Evolutionary conservation across 805 yeast genomes (phyloP).

Genomic region (Hanseniaspora guilliermondii): DNA sequence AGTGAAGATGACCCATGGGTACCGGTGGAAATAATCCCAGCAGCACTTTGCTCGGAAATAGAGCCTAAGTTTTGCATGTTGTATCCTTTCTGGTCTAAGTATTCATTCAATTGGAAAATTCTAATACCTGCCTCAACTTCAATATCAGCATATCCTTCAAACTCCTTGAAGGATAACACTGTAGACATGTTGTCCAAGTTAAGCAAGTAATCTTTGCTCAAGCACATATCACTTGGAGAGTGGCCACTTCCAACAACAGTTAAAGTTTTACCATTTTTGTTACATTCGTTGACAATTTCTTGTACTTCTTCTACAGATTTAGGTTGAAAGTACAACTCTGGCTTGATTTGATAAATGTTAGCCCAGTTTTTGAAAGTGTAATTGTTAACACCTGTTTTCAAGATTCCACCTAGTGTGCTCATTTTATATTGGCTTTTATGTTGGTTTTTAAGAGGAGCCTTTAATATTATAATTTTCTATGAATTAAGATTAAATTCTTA

Average conservation of each 20-base stretch:
- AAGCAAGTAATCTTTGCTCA: slow-evolving; percentile 66
- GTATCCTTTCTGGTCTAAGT: slow-evolving; percentile 48
- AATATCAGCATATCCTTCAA: slow-evolving; percentile 70
- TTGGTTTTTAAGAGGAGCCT: no score
- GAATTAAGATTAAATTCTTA: no score
- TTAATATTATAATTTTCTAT: no score
- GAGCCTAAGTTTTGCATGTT: slow-evolving; percentile 90
- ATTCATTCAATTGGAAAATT: slow-evolving; percentile 57
- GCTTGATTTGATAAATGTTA: slow-evolving; percentile 65
- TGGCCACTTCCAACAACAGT: slow-evolving; percentile 89
- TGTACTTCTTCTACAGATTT: slow-evolving; percentile 51
- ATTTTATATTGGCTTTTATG: not conserved
- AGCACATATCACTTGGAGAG: slow-evolving; percentile 83
- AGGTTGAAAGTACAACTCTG: slow-evolving; percentile 74
- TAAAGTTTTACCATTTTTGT: slow-evolving; percentile 45
- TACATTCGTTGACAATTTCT: slow-evolving; percentile 55
- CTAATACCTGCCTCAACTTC: slow-evolving; percentile 92
- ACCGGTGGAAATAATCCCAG: slow-evolving; percentile 93
- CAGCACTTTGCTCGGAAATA: slow-evolving; percentile 82
- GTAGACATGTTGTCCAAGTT: slow-evolving; percentile 63
- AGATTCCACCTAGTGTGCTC: not conserved
- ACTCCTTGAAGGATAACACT: slow-evolving; percentile 37
- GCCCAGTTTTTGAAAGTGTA: slow-evolving; percentile 58
- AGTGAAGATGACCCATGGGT: slow-evolving; percentile 92
- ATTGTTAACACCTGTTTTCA: slow-evolving; percentile 24